Percentiles rank a stretch among this genome's conserved stretches.
These are phyloP conservation scores for Talaromyces sp. DNA, from an alignment of 2,329 filamentous ascomycete species.

Conservation along the genomic window DNA sequence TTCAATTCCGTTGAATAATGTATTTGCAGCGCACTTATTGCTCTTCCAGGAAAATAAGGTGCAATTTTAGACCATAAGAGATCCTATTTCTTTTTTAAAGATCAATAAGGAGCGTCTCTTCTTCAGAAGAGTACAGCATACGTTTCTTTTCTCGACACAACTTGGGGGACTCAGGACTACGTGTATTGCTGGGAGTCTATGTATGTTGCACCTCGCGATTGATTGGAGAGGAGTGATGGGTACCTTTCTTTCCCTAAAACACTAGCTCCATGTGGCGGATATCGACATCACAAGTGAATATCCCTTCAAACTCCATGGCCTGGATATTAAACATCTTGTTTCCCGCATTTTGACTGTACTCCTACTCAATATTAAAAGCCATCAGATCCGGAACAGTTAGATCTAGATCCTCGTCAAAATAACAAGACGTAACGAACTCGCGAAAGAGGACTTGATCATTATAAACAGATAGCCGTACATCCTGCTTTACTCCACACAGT, in stretches of 20 bases:
- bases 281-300: neutral
- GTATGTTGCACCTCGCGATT: neutral
- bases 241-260: neutral
- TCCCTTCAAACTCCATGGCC: neutral
- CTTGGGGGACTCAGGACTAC: neutral
- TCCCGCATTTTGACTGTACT: neutral
- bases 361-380: neutral
- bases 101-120: neutral
- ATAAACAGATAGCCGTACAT: neutral
- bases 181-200: too few species aligned
- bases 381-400: neutral
- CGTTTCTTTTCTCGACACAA: neutral
- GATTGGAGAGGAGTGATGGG: neutral
- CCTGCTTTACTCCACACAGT: neutral
- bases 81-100: neutral
- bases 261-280: neutral
- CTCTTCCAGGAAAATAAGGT: constrained; percentile 1
- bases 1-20: neutral
- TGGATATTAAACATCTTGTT: neutral
- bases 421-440: neutral
- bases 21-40: neutral
- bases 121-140: neutral
- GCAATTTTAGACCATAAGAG: neutral
- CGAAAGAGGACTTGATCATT: neutral
- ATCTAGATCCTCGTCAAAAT: neutral